Conservation (phyloP, 176 grass and related monocot species). For the Thalia dealbata region DNA sequence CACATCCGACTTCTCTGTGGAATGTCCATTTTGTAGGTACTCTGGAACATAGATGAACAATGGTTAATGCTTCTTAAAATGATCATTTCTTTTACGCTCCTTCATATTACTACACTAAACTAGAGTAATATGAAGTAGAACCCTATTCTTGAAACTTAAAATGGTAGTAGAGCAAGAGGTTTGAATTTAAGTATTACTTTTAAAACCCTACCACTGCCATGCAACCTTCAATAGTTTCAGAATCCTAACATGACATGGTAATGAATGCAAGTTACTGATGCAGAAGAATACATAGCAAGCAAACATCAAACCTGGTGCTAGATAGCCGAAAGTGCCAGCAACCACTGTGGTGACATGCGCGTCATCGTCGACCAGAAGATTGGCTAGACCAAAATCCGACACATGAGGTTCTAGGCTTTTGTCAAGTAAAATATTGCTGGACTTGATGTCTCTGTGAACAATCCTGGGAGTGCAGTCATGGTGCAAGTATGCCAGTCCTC, state of each 20-base stretch:
- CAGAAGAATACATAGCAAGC: neutral
- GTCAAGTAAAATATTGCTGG: constrained; percentile 93
- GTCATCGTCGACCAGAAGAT: constrained; percentile 62
- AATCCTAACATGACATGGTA: too few relatives aligned
- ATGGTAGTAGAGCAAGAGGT: too few relatives aligned
- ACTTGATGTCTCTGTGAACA: constrained; percentile 87
- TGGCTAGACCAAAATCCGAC: constrained; percentile 91
- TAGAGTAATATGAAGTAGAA: too few relatives aligned
- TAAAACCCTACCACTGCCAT: too few relatives aligned
- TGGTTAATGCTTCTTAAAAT: neutral
- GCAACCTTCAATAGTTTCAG: too few relatives aligned
- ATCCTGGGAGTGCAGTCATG: constrained; percentile 94
- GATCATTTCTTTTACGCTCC: too few relatives aligned
- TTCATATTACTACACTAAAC: too few relatives aligned
- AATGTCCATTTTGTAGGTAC: constrained; percentile 82
- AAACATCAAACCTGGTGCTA: constrained; percentile 63
- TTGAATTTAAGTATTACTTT: too few relatives aligned
- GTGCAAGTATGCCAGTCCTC: constrained; percentile 81
- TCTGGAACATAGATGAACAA: constrained; percentile 20
- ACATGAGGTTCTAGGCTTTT: constrained; percentile 68
- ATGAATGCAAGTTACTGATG: neutral
- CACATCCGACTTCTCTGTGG: constrained; percentile 83
- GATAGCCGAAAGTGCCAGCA: constrained; percentile 78
- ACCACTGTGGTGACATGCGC: constrained; percentile 80
- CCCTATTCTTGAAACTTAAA: too few relatives aligned